Percentiles rank a stretch among this genome's conserved stretches.
phyloP scores from a whole-genome alignment of 2,329 filamentous ascomycete genomes.

The Coniochaeta hoffmannii region DNA sequence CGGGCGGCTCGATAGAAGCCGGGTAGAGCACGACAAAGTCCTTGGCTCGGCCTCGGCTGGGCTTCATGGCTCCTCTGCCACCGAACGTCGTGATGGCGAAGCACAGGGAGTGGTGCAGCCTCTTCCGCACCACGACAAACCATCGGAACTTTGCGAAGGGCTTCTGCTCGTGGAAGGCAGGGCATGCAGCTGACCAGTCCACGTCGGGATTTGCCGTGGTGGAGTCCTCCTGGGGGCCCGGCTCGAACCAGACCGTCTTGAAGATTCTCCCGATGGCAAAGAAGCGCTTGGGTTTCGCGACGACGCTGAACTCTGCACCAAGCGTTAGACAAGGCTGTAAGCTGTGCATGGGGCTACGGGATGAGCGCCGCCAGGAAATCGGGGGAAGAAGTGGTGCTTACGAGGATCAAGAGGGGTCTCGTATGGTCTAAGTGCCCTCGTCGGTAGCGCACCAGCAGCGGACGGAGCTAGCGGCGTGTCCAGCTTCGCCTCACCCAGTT shows the following conservation, averaged over 20 bases:
- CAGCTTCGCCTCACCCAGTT: neutral
- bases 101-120: constrained; percentile 17
- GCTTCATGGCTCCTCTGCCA: constrained; percentile 4
- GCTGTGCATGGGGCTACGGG: neutral
- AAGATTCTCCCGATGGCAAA: constrained; percentile 19
- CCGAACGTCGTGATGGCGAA: constrained; percentile 17
- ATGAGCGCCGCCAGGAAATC: neutral
- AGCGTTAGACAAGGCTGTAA: neutral
- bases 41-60: constrained; percentile 5
- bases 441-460: neutral
- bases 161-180: constrained; percentile 10
- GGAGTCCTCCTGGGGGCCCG: constrained; percentile 1
- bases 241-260: constrained; percentile 20
- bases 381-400: constrained; percentile 4
- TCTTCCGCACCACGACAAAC: constrained; percentile 18
- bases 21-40: constrained; percentile 17
- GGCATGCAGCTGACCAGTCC: constrained; percentile 10
- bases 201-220: neutral
- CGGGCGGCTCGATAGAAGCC: constrained; percentile 10
- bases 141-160: constrained; percentile 16
- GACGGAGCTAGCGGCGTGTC: neutral
- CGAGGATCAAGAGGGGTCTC: constrained; percentile 7
- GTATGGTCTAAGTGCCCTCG: neutral
- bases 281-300: constrained; percentile 19
- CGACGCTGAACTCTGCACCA: constrained; percentile 12